Base-by-base conservation (phyloP, 768 basidiomycete genomes). In the Tylopilus sp. region DNA sequence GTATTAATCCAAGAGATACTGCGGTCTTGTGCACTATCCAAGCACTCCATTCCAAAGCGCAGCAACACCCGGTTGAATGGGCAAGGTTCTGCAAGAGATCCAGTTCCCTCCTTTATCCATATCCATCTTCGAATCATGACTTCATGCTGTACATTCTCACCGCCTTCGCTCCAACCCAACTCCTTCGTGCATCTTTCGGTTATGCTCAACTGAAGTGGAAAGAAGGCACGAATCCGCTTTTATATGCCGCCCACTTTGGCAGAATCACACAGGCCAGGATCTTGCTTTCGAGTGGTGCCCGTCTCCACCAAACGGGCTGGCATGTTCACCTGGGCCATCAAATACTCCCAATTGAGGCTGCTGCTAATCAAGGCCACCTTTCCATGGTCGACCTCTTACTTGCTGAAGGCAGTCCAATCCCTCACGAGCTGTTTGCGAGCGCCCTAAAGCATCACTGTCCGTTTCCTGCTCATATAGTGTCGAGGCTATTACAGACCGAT, bases 181-280 rank as follows among this genome's bases (percentile, higher is more conserved):
- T 35, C 15, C 33, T 35, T 35, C 33, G 33, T 17, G 3, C 15
- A 17, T 35, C 17, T 17, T 17, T 35, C 5, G 33, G 33, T 17
- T 5, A 15, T 17, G 13, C 33, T 15, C 33, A 17, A 15, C 15
- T 35, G 33, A 35, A 17, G 33, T 35, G 13, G 15, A 35, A 35
- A 17, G 18, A 20, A 8, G 38, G 38, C 18, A 53, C 42, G 1
- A 57, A 58, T 15, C 57, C 57, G 0, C 56, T 58, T 2, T 39
- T 58, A 26, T 57, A 58, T 15, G 56, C 56, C 5, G 39, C 39
- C 1, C 38, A 31, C 8, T 44, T 58, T 9, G 48, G 43, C 15
- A 50, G 47, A 30, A 40, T 21, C 1, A 38, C 18, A 0, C 48
- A 45, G 40, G 50, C 51, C 7, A 25, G 22, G n/a, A 13, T 21